These are phyloP conservation scores for Polytrichum commune DNA, from an alignment of 225 moss, liverwort and hornwort genomes.

Conservation along the genomic window DNA sequence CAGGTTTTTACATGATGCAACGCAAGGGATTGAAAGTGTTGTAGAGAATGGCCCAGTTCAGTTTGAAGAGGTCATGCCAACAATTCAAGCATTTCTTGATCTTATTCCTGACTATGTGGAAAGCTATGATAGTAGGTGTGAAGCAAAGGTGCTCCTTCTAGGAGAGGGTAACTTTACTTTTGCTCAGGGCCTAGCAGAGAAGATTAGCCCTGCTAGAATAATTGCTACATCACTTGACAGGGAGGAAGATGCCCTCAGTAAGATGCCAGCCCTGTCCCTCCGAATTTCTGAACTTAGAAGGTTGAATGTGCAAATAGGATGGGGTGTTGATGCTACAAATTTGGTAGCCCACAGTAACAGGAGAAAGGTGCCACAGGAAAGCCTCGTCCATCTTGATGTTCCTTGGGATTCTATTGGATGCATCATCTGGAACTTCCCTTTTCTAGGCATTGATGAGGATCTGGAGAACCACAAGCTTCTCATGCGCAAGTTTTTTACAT, in stretches of 20 bases:
- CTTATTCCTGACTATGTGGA: constrained; percentile 34
- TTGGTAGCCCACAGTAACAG: constrained; percentile 18
- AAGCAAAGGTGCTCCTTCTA: constrained; percentile 35
- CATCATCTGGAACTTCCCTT: constrained; percentile 69
- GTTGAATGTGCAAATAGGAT: constrained; percentile 31
- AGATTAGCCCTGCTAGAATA: constrained; percentile 32
- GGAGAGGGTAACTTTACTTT: constrained; percentile 67
- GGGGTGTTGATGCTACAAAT: constrained; percentile 54
- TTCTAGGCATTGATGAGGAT: constrained; percentile 45
- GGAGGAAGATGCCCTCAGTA: constrained; percentile 17
- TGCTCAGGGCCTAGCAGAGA: constrained; percentile 37
- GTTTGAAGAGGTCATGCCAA: constrained; percentile 45
- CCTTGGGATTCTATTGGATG: constrained; percentile 52
- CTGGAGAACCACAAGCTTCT: constrained; percentile 41
- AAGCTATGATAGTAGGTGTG: neutral
- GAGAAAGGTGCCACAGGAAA: constrained; percentile 14
- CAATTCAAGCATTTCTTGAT: constrained; percentile 38
- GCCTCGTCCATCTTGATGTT: constrained; percentile 9
- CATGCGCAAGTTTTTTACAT: constrained; percentile 44
- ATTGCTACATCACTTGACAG: constrained; percentile 55
- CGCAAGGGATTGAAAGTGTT: constrained; percentile 18
- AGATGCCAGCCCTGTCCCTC: constrained; percentile 18
- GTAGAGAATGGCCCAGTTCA: constrained; percentile 23
- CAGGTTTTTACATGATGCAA: constrained; percentile 33
- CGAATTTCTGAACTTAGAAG: constrained; percentile 22